These are phyloP conservation scores for Macaranga tanarius DNA, from an alignment of 441 rosid genomes.

Conservation along the genomic window DNA sequence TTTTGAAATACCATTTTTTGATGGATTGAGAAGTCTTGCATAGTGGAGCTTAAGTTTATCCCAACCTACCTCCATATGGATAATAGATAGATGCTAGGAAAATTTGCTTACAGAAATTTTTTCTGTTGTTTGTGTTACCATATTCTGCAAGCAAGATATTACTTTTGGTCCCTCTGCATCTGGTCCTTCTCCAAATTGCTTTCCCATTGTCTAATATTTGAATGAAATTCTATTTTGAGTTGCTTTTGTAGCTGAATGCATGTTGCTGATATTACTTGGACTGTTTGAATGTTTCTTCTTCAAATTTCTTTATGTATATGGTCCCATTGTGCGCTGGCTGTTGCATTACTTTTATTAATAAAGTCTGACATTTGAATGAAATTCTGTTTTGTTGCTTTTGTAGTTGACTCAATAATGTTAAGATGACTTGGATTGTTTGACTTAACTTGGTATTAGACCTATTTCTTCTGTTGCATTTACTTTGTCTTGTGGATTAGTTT, in stretches of 20 bases:
- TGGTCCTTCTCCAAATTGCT: neutral
- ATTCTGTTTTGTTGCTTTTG: neutral
- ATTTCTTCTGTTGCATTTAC: neutral
- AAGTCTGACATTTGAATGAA: neutral
- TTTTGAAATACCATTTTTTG: neutral
- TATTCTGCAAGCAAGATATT: neutral
- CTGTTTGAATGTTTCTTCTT: too few species aligned
- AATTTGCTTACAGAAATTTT: neutral
- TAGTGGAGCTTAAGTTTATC: neutral
- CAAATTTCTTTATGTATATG: neutral
- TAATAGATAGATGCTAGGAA: neutral
- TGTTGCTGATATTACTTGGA: too few species aligned
- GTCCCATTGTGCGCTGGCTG: neutral
- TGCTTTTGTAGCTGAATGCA: too few species aligned
- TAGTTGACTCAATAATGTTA: neutral
- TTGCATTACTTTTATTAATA: neutral
- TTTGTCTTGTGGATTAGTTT: neutral
- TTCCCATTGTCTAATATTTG: neutral
- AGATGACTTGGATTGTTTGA: neutral
- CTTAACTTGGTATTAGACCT: neutral
- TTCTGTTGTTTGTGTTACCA: neutral
- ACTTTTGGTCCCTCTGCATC: neutral
- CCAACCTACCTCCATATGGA: neutral
- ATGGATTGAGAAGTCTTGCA: neutral
- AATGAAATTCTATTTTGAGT: too few species aligned